Conservation (phyloP, 192 early-diverging fungal species). For the Backusella australiensis region DNA sequence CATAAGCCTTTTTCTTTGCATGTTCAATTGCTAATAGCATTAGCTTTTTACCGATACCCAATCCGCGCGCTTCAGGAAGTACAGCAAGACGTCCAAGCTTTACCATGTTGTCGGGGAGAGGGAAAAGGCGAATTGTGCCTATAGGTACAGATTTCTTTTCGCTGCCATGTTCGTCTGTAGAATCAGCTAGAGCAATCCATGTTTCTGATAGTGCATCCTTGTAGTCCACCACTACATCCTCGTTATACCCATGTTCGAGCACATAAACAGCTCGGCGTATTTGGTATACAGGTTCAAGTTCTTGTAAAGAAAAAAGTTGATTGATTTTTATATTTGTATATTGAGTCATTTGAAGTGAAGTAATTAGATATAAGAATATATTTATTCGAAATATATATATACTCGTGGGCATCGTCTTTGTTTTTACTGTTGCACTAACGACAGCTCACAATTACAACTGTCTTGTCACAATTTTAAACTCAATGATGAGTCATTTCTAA, state of each 20-base stretch:
- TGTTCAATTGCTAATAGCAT: conserved; percentile 9
- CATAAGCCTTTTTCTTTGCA: neutral
- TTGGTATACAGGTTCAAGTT: neutral
- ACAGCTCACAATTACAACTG: neutral
- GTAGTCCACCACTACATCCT: neutral
- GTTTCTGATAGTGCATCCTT: neutral
- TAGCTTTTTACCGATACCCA: conserved; percentile 16
- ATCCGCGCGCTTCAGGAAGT: conserved; percentile 18
- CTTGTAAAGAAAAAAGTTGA: neutral
- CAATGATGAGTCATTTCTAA: neutral
- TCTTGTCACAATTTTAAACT: neutral
- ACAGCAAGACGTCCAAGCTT: conserved; percentile 30
- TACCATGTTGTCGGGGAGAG: conserved; percentile 11
- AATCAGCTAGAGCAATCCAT: neutral
- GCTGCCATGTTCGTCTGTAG: neutral
- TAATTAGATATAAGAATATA: neutral
- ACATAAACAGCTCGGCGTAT: neutral
- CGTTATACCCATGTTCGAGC: neutral
- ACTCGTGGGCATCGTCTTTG: neutral
- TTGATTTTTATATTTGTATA: neutral
- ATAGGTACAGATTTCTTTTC: conserved; percentile 2
- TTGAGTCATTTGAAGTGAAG: neutral
- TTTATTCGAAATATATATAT: neutral
- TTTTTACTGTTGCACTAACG: neutral
- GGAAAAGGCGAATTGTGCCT: conserved; percentile 22